Evolutionary conservation across 2,329 filamentous ascomycete genomes (phyloP), one percentile per base, ranked within the genome.

Genomic region (Alternaria arbusti): DNA sequence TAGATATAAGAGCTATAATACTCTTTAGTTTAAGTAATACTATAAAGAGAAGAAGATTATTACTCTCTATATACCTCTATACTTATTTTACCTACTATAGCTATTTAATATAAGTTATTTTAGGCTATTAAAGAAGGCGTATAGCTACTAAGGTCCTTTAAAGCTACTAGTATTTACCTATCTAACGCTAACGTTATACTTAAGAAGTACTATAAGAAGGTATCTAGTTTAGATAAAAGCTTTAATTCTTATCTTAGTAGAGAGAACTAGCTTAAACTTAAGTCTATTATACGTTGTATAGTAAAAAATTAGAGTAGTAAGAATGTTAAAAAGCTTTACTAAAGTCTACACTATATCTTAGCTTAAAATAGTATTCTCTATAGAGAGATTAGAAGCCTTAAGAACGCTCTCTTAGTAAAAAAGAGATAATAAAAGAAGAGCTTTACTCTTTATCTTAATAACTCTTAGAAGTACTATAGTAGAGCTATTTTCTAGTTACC

Each of bases 1-100:
- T 44, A 49, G 51, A n/a, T 54, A 64, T 57, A 60, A 64, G 51
- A 60, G 50, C 57, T 54, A 64, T 49, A 57, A 22, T 8, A 23
- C 23, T 23, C 23, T 23, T 23, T 23, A 23, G 23, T 23, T 60
- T 47, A 30, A 5, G 57, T 22, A 13, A 56, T 15, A 59, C 36
- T 63, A 56, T 52, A 63, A 63, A 22, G 10, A 59, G 8, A 51
- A 46, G 8, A 59, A 52, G 15, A 59, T 63, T 26, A 58, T 63
- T 52, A 56, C 56, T 12, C 26, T 57, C 26, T 57, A 26, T 26
- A 26, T 26, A 26, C 25, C 25, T 26, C 7, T 9, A 9, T 7
- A 17, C 43, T 45, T 20, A 6, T 45, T 6, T 6, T 11, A n/a
- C n/a, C 43, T 45, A 26, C 23, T 50, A 50, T 30, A 50, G 23